Base-by-base conservation (phyloP, 2,329 filamentous ascomycete species). In the Pyricularia grisea region DNA sequence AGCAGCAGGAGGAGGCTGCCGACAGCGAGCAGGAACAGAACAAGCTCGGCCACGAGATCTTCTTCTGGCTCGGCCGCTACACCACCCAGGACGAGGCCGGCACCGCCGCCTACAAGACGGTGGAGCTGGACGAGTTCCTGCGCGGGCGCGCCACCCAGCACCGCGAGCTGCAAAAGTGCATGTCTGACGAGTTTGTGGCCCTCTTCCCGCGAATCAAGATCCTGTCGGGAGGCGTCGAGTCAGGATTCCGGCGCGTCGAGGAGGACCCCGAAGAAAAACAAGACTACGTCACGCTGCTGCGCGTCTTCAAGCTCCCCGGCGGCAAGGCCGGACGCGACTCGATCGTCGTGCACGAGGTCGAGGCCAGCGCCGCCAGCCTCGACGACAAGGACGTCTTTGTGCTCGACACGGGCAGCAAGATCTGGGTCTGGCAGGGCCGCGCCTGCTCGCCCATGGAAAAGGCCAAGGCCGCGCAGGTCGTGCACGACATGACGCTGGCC, bases 361-460 rank as follows among this genome's bases (percentile, higher is more conserved):
- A 86, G 71, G 87, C 88, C 3, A 83, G 79, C 0, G 88, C 86
- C 84, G 73, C 79, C 72, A 90, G 86, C 73, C 81, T 91, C 36
- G 88, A 90, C 72, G 88, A 90, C 70, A 79, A 80, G 68, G 88
- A 91, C 73, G 89, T 90, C 2, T 91, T 90, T 72, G 80, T 91
- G 17, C 77, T 90, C 63, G 88, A 91, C 72, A 82, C 81, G 68
- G 84, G 84, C 28, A 80, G 85, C 67, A 90, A 90, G 79, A 88
- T 91, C 72, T 90, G 86, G 82, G 86, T 90, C 4, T 91, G 89
- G 89, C 89, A 91, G 78, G 89, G 89, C 67, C 83, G 82, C 73
- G 82, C 81, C 61, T 89, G 87, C 74, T 88, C 85, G 65, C 88
- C 88, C 0, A 89, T 90, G 86, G 89, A 91, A 74, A 90, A 89